phyloP scores from a whole-genome alignment of 2,329 filamentous ascomycete species.

The Nothomitra cinnamomea region DNA sequence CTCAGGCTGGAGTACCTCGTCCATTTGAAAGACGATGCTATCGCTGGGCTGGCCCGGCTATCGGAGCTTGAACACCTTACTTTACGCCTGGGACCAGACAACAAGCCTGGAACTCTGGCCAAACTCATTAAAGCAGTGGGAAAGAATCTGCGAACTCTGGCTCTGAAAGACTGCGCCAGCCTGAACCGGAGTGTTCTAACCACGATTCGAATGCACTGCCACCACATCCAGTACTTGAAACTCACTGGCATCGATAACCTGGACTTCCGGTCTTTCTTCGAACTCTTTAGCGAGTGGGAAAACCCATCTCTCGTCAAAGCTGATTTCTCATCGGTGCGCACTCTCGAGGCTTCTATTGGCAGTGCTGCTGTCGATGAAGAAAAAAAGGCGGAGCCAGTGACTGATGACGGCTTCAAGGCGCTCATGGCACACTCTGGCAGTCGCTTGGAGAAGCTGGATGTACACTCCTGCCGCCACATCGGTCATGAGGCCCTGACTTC shows the following conservation, averaged over 20 bases:
- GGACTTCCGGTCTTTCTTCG: slow-evolving; percentile 56
- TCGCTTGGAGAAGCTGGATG: slow-evolving; percentile 48
- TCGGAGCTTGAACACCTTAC: slow-evolving; percentile 55
- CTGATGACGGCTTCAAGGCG: slow-evolving; percentile 56
- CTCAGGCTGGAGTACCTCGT: slow-evolving; percentile 75
- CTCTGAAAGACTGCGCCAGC: slow-evolving; percentile 49
- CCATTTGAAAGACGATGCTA: slow-evolving; percentile 46
- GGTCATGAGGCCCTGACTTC: slow-evolving; percentile 52
- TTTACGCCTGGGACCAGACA: slow-evolving; percentile 36
- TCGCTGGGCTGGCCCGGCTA: slow-evolving; percentile 47
- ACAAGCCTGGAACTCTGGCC: slow-evolving; percentile 32
- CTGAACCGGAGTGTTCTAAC: slow-evolving; percentile 53
- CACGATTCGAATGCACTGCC: slow-evolving; percentile 54
- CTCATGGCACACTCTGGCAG: slow-evolving; percentile 70
- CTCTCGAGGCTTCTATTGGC: slow-evolving; percentile 47
- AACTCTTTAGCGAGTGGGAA: slow-evolving; percentile 58
- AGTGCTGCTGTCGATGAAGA: slow-evolving; percentile 39
- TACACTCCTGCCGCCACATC: slow-evolving; percentile 78
- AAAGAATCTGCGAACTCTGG: slow-evolving; percentile 54
- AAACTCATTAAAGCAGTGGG: slow-evolving; percentile 47
- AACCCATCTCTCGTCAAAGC: slow-evolving; percentile 54
- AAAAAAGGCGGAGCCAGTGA: slow-evolving; percentile 48
- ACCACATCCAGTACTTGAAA: slow-evolving; percentile 54
- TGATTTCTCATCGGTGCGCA: slow-evolving; percentile 63
- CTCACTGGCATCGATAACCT: slow-evolving; percentile 60